Base-by-base conservation (phyloP, 352 stramenopile species). In the Phytophthora fragariae region DNA sequence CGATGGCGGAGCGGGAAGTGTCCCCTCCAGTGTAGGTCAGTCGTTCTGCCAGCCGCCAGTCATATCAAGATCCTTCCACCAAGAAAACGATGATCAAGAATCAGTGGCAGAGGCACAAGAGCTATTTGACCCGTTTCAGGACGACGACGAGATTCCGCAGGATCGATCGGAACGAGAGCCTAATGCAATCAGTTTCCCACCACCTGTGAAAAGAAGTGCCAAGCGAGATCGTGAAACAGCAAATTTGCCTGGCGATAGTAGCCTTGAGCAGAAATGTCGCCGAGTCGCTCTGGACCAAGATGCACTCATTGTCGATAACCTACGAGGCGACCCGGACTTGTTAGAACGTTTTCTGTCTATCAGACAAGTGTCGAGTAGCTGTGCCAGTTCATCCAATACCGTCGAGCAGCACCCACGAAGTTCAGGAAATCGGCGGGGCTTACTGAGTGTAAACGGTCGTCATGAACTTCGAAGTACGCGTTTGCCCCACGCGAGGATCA, bases 401-500 rank as follows among this genome's bases (percentile, higher is more conserved):
- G 27, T 31, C 27, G 27, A 31, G 27, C 27, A 31, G 27, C 27
- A 31, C 3, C 27, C 27, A 31, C 35, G 35, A 41, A 11, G 35
- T 41, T 15, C 12, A 10, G 35, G 27, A 3, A 31, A 5, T 31
- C 27, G 27, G 27, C 27, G 27, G 27, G 27, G 27, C 3, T 31
- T 2, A 3, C 2, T 31, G 27, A 31, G 27, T 31, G 35, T 15
- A 41, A 49, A 49, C 17, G 17, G 14, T 19, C 14, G 14, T 49
- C 41, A 17, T n/a, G 17, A 3, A 54, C 41, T 1, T 63, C 21
- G 17, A 63, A 53, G 24, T 63, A 63, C 41, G 37, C 57, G 3
- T 63, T 63, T 27, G 17, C 14, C n/a, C 57, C 57, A 11, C 24
- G 19, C 11, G 39, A 53, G 15, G 57, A 63, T 29, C 57, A 63